phyloP scores from a whole-genome alignment of 305 asterid genomes.

The Fraxinus velutina region DNA sequence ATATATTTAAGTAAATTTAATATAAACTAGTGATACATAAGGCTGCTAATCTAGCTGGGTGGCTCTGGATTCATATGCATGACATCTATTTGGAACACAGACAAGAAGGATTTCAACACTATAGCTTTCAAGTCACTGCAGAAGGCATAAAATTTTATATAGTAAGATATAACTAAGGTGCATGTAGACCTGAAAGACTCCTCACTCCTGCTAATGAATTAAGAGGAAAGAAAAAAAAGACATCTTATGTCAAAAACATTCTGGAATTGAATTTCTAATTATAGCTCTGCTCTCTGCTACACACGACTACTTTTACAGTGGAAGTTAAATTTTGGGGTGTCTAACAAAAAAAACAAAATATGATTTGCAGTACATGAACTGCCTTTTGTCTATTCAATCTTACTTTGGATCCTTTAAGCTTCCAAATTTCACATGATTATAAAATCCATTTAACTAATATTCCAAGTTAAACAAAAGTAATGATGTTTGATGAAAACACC shows the following conservation, averaged over 20 bases:
- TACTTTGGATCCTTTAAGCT: not conserved
- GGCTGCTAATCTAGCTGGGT: not conserved
- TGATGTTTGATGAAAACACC: not conserved
- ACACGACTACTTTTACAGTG: not conserved
- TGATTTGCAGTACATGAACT: not conserved
- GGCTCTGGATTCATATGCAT: not conserved
- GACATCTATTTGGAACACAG: not conserved
- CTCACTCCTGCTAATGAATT: not conserved
- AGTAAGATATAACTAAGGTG: not conserved
- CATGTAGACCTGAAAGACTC: constrained; percentile 18
- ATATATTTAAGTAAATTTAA: not conserved
- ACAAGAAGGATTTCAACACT: not conserved
- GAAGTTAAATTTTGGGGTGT: not conserved
- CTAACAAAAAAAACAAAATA: not conserved
- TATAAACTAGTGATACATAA: not conserved
- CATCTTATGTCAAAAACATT: not conserved
- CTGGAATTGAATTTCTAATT: not conserved
- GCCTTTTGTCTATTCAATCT: not conserved
- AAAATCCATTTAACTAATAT: not conserved
- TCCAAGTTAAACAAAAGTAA: not conserved
- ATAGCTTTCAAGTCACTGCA: constrained; percentile 4
- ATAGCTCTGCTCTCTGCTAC: not conserved
- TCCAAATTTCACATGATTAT: not conserved
- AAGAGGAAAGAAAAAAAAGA: constrained; percentile 7
- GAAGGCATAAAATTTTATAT: constrained; percentile 15